phyloP scores from a whole-genome alignment of 345 rosid species.

The Sisymbrium altissimum region DNA sequence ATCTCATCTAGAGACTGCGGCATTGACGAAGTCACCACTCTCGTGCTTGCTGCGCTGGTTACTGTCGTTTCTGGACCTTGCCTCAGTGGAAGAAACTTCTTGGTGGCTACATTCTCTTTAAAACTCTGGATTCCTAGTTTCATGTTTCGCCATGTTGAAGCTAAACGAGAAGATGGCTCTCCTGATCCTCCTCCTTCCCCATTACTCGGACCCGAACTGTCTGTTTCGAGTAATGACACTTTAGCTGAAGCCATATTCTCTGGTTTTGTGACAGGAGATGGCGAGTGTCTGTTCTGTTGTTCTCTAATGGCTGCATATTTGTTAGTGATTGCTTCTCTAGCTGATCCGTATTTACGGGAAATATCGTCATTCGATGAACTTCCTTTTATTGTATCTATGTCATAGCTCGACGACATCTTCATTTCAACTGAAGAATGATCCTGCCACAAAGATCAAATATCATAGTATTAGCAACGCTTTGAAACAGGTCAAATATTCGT shows the following conservation, averaged over 20 bases:
- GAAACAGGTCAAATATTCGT: background rate
- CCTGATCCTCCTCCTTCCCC: slow-evolving; percentile 17
- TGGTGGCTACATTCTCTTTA: slow-evolving; percentile 70
- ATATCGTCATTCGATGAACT: slow-evolving; percentile 58
- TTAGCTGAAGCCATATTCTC: slow-evolving; percentile 63
- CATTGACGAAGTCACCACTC: slow-evolving; percentile 30
- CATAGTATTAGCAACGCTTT: slow-evolving; percentile 9
- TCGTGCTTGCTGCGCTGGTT: background rate
- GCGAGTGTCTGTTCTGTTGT: slow-evolving; percentile 45
- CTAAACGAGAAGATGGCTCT: slow-evolving; percentile 52
- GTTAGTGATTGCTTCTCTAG: slow-evolving; percentile 77
- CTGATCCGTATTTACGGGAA: slow-evolving; percentile 55
- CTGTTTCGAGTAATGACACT: slow-evolving; percentile 70
- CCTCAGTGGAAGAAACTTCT: slow-evolving; percentile 62
- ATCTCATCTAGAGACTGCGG: slow-evolving; percentile 79
- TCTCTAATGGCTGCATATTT: slow-evolving; percentile 87
- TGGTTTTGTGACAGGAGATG: slow-evolving; percentile 48
- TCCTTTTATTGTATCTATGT: slow-evolving; percentile 37
- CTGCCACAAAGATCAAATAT: slow-evolving; percentile 33
- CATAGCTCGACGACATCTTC: slow-evolving; percentile 49
- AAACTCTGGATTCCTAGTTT: slow-evolving; percentile 79
- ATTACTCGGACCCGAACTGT: slow-evolving; percentile 28
- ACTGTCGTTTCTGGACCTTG: slow-evolving; percentile 50
- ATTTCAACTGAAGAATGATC: slow-evolving; percentile 62
- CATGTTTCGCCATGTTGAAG: slow-evolving; percentile 81